phyloP scores from a whole-genome alignment of 805 yeast species.

The Metschnikowia anglica region DNA sequence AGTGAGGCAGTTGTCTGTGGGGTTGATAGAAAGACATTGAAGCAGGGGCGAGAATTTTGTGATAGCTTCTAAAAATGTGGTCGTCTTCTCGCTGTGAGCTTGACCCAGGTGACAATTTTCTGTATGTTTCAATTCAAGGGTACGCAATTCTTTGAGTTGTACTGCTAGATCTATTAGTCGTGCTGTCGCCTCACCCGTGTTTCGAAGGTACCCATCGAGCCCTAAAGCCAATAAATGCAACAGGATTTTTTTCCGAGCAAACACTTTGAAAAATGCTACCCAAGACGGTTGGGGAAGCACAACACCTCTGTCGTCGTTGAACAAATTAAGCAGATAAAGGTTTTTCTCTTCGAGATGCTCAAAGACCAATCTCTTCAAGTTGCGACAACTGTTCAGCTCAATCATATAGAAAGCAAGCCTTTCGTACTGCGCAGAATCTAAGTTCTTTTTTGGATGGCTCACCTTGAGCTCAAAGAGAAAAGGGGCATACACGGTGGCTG shows the following conservation, averaged over 20 bases:
- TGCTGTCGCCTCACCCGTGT: constrained; percentile 15
- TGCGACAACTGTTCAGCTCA: constrained; percentile 2
- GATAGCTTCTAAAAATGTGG: constrained; percentile 12
- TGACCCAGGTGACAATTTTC: constrained; percentile 26
- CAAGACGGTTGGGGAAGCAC: constrained; percentile 19
- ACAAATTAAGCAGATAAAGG: constrained; percentile 20
- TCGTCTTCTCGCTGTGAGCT: constrained; percentile 13
- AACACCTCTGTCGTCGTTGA: constrained; percentile 12
- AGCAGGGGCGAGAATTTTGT: constrained; percentile 11
- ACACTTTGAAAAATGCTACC: constrained; percentile 22
- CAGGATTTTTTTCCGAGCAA: constrained; percentile 1
- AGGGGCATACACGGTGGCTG: constrained; percentile 1
- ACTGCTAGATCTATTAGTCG: constrained; percentile 13
- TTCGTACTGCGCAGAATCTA: constrained; percentile 1
- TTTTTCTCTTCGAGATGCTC: constrained; percentile 15
- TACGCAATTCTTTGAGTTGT: constrained; percentile 16
- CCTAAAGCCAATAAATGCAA: constrained; percentile 16
- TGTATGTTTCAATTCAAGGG: constrained; percentile 20
- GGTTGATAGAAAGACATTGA: constrained; percentile 8
- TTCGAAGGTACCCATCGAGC: constrained; percentile 26
- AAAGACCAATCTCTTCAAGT: constrained; percentile 20
- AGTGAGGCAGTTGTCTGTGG: constrained; percentile 15
- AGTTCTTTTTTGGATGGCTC: background rate
- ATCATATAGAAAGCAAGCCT: constrained; percentile 8
- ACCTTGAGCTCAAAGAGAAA: constrained; percentile 12